Evolutionary conservation across 345 rosid genomes (phyloP), one percentile per base, ranked within the genome.

Genomic region (Bretschneidera sinensis): DNA sequence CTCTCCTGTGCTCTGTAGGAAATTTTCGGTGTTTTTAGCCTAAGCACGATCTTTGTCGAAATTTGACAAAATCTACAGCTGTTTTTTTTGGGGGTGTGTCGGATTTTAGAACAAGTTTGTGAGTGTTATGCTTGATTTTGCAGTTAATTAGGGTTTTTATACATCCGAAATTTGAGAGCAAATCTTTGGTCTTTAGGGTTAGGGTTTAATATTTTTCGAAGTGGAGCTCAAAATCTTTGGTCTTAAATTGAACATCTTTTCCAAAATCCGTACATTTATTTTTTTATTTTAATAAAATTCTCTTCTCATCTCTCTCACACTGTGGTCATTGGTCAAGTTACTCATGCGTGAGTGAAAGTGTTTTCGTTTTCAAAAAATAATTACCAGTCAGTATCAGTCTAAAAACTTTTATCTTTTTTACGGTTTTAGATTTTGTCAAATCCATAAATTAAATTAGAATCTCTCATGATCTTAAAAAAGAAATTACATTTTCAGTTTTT

Each of bases 121-220:
- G 24, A 15, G 17, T n/a, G n/a, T n/a, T n/a, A n/a, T n/a, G n/a
- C n/a, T n/a, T n/a, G 25, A 48, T 23, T 15, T 39, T 6, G 22
- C 35, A 25, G 33, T 17, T 20, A 22, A 55, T 73, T 73, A 69
- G 74, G 76, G 69, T 49, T 65, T 59, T 61, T n/a, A n/a, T n/a
- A n/a, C n/a, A 21, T 28, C 48, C 54, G 22, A 31, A 43, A 69
- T 63, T 70, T 35, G 39, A 19, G 66, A 23, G 66, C 19, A 21
- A 58, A 60, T 39, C 43, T 10, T 43, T 19, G 28, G 18, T 10
- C 63, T 31, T 19, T 28, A 25, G 20, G 24, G 56, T 64, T 21
- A 21, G 20, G 55, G 5, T 49, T 57, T 9, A 10, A 50, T 49
- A 11, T 7, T 39, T 39, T 39, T 11, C n/a, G 11, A 14, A 39